Conservation (phyloP, 805 yeast species). For the Torulaspora maleeae region DNA sequence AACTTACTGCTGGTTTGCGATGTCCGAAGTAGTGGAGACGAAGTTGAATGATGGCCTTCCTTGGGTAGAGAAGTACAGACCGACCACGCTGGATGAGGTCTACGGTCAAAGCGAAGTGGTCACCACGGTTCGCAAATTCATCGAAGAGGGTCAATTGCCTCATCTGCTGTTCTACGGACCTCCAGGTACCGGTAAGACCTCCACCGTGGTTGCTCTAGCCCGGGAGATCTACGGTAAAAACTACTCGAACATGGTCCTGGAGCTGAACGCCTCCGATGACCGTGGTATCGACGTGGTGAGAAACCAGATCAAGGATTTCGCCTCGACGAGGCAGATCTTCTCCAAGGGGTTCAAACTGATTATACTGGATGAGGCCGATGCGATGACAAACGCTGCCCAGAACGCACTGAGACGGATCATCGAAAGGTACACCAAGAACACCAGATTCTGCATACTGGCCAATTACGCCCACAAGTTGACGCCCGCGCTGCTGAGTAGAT, state of each 20-base stretch:
- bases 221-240: conserved; percentile 78
- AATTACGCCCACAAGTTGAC: conserved; percentile 93
- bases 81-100: conserved; percentile 75
- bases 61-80: conserved; percentile 96
- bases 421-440: conserved; percentile 88
- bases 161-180: conserved; percentile 93
- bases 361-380: conserved; percentile 93
- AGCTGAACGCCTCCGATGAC: conserved; percentile 94
- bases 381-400: conserved; percentile 86
- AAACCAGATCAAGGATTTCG: conserved; percentile 93
- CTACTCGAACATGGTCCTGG: conserved; percentile 85
- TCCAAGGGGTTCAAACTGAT: conserved; percentile 79
- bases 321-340: conserved; percentile 92
- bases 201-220: conserved; percentile 83
- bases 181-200: conserved; percentile 91
- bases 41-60: conserved; percentile 49
- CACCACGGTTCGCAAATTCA: conserved; percentile 77
- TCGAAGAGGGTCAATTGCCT: conserved; percentile 77
- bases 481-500: conserved; percentile 90
- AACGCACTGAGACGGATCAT: conserved; percentile 74
- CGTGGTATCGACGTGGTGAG: conserved; percentile 98
- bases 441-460: conserved; percentile 93
- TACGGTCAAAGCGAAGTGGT: conserved; percentile 89
- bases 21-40: conserved; percentile 3
- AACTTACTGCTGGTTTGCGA: background rate